Evolutionary conservation across 306 rosid genomes (phyloP), one percentile per base, ranked within the genome.

Genomic region (Vigna unguiculata): DNA sequence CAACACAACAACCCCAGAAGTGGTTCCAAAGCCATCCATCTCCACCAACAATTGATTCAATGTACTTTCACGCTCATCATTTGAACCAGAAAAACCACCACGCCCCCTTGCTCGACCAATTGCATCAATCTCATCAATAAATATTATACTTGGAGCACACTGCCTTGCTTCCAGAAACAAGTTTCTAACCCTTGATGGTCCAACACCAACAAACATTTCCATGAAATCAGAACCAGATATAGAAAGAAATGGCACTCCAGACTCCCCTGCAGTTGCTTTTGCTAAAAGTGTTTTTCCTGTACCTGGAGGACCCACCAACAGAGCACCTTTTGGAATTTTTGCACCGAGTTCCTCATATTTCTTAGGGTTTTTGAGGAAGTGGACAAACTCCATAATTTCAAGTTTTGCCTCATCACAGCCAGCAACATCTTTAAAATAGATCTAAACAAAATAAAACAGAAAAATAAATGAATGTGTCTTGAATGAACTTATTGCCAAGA

Each of bases 191-290:
- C 97, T 89, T 43, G 98, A 95, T 5, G 98, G 92, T 72, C 98
- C 98, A 75, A 95, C 98, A 45, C 98, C 98, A 14, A 95, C 97
- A 85, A 92, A 95, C 97, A 92, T 92, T 86, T 95, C 97, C 96
- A 90, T 85, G 81, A 95, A 95, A 82, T 92, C 97, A 10, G 98
- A 95, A 74, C 98, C 97, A 77, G 97, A 77, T 65, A 95, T 92
- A 15, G 98, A 92, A n/a, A 92, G 91, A 78, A 95, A 95, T 3
- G 98, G 97, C 70, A 92, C 98, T 70, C 84, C 97, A 69, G 98
- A 95, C 78, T 95, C 98, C 76, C 98, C 97, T 11, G 98, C 97
- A 78, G 97, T 92, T 41, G 98, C 98, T 88, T 95, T 95, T 8
- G 98, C 98, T 71, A 95, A 83, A 72, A 95, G 95, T 68, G 98